Evolutionary conservation across 192 early-diverging fungal species (phyloP), one percentile per base, ranked within the genome.

Genomic region (Coemansia sp.): DNA sequence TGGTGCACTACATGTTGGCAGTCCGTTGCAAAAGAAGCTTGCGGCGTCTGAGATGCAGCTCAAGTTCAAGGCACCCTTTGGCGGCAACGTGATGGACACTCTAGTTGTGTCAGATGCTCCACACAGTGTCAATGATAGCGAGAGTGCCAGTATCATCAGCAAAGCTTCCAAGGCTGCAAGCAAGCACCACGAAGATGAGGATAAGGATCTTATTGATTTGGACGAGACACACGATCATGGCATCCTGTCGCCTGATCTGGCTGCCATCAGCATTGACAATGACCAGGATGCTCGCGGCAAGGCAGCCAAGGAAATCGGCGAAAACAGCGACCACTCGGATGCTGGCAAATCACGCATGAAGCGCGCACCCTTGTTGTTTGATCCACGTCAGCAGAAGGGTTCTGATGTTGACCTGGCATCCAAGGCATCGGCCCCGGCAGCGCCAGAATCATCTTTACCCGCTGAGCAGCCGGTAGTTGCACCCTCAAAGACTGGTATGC

Each of bases 31-130:
- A 42, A 43, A 63, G 47, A 34, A 47, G 39, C 38, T 70, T 59
- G 64, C 41, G 22, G 59, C 54, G 11, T 33, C 69, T 8, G 67
- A 77, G 23, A 43, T 64, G n/a, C 59, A 53, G 27, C 57, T 64
- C 50, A 67, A 62, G 57, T 51, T 65, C 15, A 54, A 60, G 42
- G 55, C 62, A 53, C 75, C 75, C 30, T 78, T 78, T 30, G 75
- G 75, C 15, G 57, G 45, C 27, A 78, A 78, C 53, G 69, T 78
- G 50, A 78, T 78, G 75, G 75, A 78, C 25, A 78, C 75, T 11
- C 39, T 78, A 18, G 62, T 71, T 17, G 75, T 78, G 4, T 52
- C 59, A 0, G 69, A 71, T 19, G 40, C 61, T 9, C 49, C 50
- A 8, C 57, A 25, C 47, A 66, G 59, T 37, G 38, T 58, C 43